Evolutionary conservation across 352 stramenopile genomes (phyloP).

Genomic region (Phytophthora citrophthora): DNA sequence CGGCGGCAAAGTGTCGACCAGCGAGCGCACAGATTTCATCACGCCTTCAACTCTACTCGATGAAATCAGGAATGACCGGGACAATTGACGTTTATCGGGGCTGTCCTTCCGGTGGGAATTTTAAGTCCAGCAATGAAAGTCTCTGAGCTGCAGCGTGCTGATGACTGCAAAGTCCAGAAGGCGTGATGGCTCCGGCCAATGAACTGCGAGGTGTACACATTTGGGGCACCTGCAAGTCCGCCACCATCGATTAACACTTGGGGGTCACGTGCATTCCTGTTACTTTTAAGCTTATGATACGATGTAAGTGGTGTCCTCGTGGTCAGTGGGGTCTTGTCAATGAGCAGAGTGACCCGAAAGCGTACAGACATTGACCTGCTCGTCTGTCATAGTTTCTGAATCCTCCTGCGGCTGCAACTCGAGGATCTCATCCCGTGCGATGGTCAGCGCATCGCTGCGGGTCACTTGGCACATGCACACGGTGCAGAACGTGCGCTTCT

Average conservation of each 20-base stretch:
- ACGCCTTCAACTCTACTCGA: background rate
- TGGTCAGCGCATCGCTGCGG: slow-evolving; percentile 27
- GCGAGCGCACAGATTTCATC: slow-evolving; percentile 21
- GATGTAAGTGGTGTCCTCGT: slow-evolving; percentile 1
- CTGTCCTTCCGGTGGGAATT: background rate
- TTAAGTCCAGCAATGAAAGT: slow-evolving; percentile 8
- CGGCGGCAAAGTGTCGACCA: slow-evolving; percentile 31
- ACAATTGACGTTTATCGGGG: background rate
- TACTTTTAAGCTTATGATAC: slow-evolving; percentile 19
- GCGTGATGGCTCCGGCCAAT: slow-evolving; percentile 27
- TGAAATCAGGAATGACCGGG: slow-evolving; percentile 24
- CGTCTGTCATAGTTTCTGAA: background rate
- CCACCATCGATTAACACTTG: background rate
- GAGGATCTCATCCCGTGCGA: slow-evolving; percentile 41
- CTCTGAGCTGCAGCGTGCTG: background rate
- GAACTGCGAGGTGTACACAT: background rate
- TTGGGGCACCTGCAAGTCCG: slow-evolving; percentile 12
- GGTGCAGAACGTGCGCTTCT: slow-evolving; percentile 48
- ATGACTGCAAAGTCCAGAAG: slow-evolving; percentile 16
- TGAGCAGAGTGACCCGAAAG: background rate
- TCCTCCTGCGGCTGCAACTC: slow-evolving; percentile 30
- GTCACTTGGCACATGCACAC: slow-evolving; percentile 38
- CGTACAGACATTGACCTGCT: background rate
- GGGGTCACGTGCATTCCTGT: slow-evolving; percentile 16
- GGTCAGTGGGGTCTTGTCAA: slow-evolving; percentile 3